These are phyloP conservation scores for Penicillium hordei DNA, from an alignment of 2,329 filamentous ascomycete genomes.

Conservation along the genomic window DNA sequence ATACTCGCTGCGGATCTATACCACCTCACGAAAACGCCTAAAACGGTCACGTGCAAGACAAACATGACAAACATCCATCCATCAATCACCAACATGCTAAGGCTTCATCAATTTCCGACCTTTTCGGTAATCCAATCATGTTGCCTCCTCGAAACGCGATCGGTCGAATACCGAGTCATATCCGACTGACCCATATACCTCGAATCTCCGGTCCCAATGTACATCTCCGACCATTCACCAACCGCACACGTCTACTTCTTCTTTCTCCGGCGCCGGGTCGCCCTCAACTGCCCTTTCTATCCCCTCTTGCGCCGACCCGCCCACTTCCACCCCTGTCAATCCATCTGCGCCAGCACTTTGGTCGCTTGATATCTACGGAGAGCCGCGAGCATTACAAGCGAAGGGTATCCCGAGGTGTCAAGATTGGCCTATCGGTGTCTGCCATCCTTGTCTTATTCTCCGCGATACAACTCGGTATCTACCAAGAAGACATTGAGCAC, in stretches of 20 bases:
- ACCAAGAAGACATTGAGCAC: slow-evolving; percentile 74
- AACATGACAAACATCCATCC: slow-evolving; percentile 4
- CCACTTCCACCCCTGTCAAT: slow-evolving; percentile 55
- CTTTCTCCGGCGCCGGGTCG: slow-evolving; percentile 53
- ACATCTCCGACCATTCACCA: slow-evolving; percentile 56
- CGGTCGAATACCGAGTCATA: slow-evolving; percentile 42
- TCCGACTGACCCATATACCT: slow-evolving; percentile 40
- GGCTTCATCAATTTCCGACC: slow-evolving; percentile 1
- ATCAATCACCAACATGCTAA: neutral
- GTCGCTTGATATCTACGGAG: slow-evolving; percentile 77
- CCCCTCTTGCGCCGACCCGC: slow-evolving; percentile 51
- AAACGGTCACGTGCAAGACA: neutral
- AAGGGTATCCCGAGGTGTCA: slow-evolving; percentile 62
- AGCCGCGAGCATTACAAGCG: slow-evolving; percentile 53
- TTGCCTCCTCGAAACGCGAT: slow-evolving; percentile 36
- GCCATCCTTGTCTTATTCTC: slow-evolving; percentile 60
- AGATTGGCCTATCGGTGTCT: slow-evolving; percentile 70
- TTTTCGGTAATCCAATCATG: slow-evolving; percentile 23
- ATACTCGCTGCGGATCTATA: neutral
- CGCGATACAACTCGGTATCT: slow-evolving; percentile 63
- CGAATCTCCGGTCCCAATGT: slow-evolving; percentile 23
- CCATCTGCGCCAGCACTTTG: slow-evolving; percentile 55
- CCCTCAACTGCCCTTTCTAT: slow-evolving; percentile 66
- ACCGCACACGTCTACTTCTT: slow-evolving; percentile 55
- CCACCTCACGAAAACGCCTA: too few relatives aligned